Percentiles rank a stretch among this genome's conserved stretches.
Conservation (phyloP, 2,329 filamentous ascomycete species). For the Emmonsiellopsis sp. region DNA sequence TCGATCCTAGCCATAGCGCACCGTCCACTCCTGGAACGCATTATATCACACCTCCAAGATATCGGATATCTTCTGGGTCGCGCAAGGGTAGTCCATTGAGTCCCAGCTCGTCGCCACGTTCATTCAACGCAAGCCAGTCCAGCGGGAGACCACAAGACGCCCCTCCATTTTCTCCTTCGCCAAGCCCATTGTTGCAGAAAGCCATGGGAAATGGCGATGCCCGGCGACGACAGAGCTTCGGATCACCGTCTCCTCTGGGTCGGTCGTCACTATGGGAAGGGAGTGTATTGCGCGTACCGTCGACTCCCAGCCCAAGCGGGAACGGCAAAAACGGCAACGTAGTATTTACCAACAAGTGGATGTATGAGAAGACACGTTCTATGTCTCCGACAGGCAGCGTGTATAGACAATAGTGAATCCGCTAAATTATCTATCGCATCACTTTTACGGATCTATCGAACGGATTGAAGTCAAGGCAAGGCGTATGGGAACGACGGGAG, state of each 20-base stretch:
- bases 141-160: conserved; percentile 27
- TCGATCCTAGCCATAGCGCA: conserved; percentile 59
- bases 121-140: conserved; percentile 22
- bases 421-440: neutral
- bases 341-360: conserved; percentile 83
- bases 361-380: conserved; percentile 67
- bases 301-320: conserved; percentile 57
- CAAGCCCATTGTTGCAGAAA: conserved; percentile 59
- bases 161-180: conserved; percentile 46
- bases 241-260: conserved; percentile 47
- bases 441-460: neutral
- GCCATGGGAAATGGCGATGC: conserved; percentile 42
- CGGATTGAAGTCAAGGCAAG: neutral
- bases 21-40: conserved; percentile 58
- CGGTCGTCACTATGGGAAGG: conserved; percentile 37
- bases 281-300: conserved; percentile 49
- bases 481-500: neutral
- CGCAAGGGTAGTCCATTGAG: conserved; percentile 33
- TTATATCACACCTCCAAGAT: conserved; percentile 80
- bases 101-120: conserved; percentile 29
- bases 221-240: conserved; percentile 54
- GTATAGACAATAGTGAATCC: conserved; percentile 11
- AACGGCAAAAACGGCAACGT: conserved; percentile 61
- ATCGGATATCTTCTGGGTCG: conserved; percentile 63
- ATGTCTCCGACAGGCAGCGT: conserved; percentile 30